Conservation (phyloP, 441 rosid genomes). For the Adansonia gregorii region DNA sequence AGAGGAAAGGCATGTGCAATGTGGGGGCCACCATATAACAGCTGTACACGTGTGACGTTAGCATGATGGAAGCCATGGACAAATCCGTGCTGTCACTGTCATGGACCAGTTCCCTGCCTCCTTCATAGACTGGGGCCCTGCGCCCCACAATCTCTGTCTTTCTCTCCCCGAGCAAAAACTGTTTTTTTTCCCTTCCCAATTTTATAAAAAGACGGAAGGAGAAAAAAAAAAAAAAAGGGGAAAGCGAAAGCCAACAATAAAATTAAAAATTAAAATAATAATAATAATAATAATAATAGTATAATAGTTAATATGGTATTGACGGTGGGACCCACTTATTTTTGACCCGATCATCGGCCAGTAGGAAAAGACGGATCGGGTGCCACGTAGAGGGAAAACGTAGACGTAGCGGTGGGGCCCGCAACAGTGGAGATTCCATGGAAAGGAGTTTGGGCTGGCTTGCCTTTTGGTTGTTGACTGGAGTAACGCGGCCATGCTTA, state of each 20-base stretch:
- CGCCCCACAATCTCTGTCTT: not conserved
- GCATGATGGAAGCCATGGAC: not conserved
- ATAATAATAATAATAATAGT: no score
- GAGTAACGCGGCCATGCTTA: not conserved
- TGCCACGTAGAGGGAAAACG: constrained; percentile 35
- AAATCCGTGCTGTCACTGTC: not conserved
- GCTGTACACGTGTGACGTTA: constrained; percentile 34
- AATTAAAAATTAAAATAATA: no score
- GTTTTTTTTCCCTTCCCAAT: no score
- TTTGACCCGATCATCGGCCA: constrained; percentile 32
- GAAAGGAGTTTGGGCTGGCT: not conserved
- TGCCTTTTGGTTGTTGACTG: not conserved
- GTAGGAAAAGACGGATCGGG: constrained; percentile 19
- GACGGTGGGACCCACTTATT: not conserved
- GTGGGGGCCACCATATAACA: constrained; percentile 19
- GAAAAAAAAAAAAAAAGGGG: not conserved
- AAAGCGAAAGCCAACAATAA: not conserved
- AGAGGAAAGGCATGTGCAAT: not conserved
- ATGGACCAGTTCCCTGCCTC: not conserved
- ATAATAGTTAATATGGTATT: no score
- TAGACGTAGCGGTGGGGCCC: constrained; percentile 34
- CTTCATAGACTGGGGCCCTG: not conserved
- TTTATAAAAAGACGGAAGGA: not conserved
- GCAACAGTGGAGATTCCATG: constrained; percentile 11
- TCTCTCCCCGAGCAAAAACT: no score